Percentiles rank a stretch among this genome's conserved stretches.
These are phyloP conservation scores for Penicillium brevicompactum DNA, from an alignment of 2,329 filamentous ascomycete genomes.

Conservation along the genomic window DNA sequence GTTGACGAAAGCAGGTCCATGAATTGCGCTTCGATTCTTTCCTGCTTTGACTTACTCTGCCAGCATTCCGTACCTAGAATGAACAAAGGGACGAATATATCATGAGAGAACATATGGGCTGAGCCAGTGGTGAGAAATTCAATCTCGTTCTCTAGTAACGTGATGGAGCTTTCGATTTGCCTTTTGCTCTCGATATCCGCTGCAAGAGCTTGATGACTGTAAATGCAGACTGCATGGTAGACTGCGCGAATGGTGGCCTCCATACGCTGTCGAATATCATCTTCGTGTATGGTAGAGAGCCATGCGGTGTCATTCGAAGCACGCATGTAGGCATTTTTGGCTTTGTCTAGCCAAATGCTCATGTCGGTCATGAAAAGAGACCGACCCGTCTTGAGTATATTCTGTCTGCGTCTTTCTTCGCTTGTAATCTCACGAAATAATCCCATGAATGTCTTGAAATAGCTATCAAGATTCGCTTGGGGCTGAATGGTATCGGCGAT, in stretches of 20 bases:
- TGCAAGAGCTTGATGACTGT: slow-evolving; percentile 23
- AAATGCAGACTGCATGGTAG: slow-evolving; percentile 23
- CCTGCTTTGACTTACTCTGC: slow-evolving; percentile 1
- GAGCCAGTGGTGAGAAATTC: slow-evolving; percentile 4
- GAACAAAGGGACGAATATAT: slow-evolving; percentile 27
- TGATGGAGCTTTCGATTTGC: neutral
- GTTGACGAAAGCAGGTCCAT: slow-evolving; percentile 10
- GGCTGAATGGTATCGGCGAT: neutral
- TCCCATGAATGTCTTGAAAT: slow-evolving; percentile 12
- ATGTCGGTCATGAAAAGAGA: neutral
- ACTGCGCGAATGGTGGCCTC: slow-evolving; percentile 12
- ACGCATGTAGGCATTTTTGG: neutral
- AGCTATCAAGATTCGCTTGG: neutral
- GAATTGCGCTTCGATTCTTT: slow-evolving; percentile 2
- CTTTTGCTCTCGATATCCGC: neutral
- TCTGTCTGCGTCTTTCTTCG: slow-evolving; percentile 11
- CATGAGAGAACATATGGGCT: slow-evolving; percentile 20
- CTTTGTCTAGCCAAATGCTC: neutral
- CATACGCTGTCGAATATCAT: slow-evolving; percentile 7
- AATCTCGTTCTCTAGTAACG: neutral
- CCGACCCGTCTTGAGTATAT: neutral
- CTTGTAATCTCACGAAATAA: slow-evolving; percentile 14
- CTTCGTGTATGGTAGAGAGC: slow-evolving; percentile 1
- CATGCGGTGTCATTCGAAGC: neutral
- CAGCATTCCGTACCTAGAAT: slow-evolving; percentile 24